Base-by-base conservation (phyloP, 2,329 filamentous ascomycete species). In the Diaporthe caulivora region DNA sequence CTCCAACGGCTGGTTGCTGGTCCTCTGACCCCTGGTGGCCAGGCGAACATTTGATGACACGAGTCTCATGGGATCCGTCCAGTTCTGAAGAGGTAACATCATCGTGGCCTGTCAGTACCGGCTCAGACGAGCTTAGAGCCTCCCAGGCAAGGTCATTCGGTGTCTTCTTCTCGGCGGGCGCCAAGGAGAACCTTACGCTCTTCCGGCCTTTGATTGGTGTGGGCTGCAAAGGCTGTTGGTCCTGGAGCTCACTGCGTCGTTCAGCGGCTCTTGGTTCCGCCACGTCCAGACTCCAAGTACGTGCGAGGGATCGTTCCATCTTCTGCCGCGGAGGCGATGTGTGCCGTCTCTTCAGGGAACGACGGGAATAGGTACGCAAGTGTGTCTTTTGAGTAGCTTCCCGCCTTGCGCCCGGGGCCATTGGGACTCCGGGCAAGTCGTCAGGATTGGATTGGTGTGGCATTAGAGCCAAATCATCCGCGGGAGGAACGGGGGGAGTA, bases 71-170 rank as follows among this genome's bases (percentile, higher is more conserved):
- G 11, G n/a, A 11, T 42, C 6, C 13, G 17, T 11, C 13, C 9
- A 24, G 31, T 29, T 29, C 37, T 29, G 21, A 15, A 17, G 37
- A 31, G 24, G 5, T 34, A 34, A 34, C 9, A 40, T 26, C 60
- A 24, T 15, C 34, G 15, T 54, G 11, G 26, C 49, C 29, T 42
- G 24, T 10, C 21, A 51, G 29, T 2, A 37, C 40, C 29, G 67
- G 67, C 21, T 67, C 60, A 40, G 71, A 69, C 21, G 71, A 70
- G 53, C 58, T 60, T 21, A 75, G 29, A 18, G 64, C 67, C 31
- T 73, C 44, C 53, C 72, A 71, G 34, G 65, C 65, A n/a, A 75
- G 47, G 15, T 75, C 71, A 26, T 57, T 75, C 9, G 67, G 53
- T 13, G 65, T 68, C 42, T 62, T 71, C 9, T 49, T 57, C 24